phyloP scores from a whole-genome alignment of 2,329 filamentous ascomycete genomes.

The Stylonectria norvegica region DNA sequence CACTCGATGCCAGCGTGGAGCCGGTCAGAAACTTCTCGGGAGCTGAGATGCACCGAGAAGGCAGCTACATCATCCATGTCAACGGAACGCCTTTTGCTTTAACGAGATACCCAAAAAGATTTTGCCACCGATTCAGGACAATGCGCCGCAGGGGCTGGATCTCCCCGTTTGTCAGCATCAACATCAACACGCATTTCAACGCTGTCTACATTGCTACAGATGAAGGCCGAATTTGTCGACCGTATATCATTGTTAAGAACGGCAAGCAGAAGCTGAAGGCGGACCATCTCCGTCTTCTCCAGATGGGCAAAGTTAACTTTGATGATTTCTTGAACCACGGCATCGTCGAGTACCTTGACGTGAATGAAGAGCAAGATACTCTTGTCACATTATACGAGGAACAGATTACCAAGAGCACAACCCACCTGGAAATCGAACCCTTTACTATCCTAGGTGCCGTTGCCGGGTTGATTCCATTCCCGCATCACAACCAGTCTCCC shows the following conservation, averaged over 20 bases:
- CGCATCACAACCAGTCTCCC: slow-evolving; percentile 97
- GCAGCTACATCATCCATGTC: slow-evolving; percentile 86
- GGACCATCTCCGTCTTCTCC: slow-evolving; percentile 75
- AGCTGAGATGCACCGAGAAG: slow-evolving; percentile 79
- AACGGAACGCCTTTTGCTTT: slow-evolving; percentile 93
- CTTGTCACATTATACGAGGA: slow-evolving; percentile 88
- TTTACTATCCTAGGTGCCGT: slow-evolving; percentile 96
- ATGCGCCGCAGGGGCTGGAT: slow-evolving; percentile 87
- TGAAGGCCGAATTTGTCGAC: slow-evolving; percentile 92
- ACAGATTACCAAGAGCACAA: slow-evolving; percentile 78
- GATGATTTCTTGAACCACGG: slow-evolving; percentile 91
- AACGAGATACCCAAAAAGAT: slow-evolving; percentile 80
- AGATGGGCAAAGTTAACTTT: slow-evolving; percentile 81
- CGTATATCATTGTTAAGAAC: slow-evolving; percentile 92
- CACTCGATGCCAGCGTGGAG: slow-evolving; percentile 79
- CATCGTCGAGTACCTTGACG: slow-evolving; percentile 92
- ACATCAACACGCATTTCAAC: slow-evolving; percentile 88
- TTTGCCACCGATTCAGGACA: slow-evolving; percentile 78
- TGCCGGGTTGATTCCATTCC: slow-evolving; percentile 93
- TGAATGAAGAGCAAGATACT: slow-evolving; percentile 97
- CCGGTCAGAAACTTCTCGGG: slow-evolving; percentile 69
- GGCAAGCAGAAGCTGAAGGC: slow-evolving; percentile 75
- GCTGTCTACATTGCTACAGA: slow-evolving; percentile 95
- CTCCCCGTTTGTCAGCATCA: slow-evolving; percentile 94
- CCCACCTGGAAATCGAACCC: slow-evolving; percentile 95